Evolutionary conservation across 1,139 yeast genomes (phyloP), one percentile per base, ranked within the genome.

Genomic region (Casaregolazyma lundiana): DNA sequence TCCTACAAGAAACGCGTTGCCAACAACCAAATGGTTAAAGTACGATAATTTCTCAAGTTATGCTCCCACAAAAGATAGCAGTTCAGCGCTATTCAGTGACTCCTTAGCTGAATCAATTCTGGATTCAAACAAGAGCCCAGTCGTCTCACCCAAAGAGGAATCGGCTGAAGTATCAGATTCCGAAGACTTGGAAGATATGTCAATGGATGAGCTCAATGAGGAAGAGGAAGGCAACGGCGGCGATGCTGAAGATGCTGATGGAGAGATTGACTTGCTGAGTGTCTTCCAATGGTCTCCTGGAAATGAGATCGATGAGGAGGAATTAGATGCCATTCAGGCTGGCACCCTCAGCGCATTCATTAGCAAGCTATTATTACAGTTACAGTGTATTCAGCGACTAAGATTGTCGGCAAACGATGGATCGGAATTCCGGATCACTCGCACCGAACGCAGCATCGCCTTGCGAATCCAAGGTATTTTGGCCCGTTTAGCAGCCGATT

Each of bases 1-100:
- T 63, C 96, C 97, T 11, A 85, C 84, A 51, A 85, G 95, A 86
- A 83, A 83, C 55, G 81, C 88, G 6, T 70, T 90, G 43, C 87
- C 94, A 6, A 76, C 86, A 5, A 83, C 96, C 0, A 79, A 80
- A 44, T 92, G 97, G 97, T 68, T 90, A 45, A 76, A 76, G 44
- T 81, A 82, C 45, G 81, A 81, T 43, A 75, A 75, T 7, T 78
- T 75, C 51, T 74, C 76, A 48, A 77, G 88, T 9, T 90, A 88
- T 75, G 95, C 94, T 0, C 97, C 97, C 2, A 64, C 74, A 1
- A 67, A 74, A 37, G 96, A 89, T 62, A 88, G 85, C 64, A 75
- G 77, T 38, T 81, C 80, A 21, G 73, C 85, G 2, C 82, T 87
- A 6, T 70, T 88, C 6, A 77, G 84, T 19, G 77, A 77, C 18